Evolutionary conservation across 345 rosid genomes (phyloP).

Genomic region (Crucihimalaya himalaica): DNA sequence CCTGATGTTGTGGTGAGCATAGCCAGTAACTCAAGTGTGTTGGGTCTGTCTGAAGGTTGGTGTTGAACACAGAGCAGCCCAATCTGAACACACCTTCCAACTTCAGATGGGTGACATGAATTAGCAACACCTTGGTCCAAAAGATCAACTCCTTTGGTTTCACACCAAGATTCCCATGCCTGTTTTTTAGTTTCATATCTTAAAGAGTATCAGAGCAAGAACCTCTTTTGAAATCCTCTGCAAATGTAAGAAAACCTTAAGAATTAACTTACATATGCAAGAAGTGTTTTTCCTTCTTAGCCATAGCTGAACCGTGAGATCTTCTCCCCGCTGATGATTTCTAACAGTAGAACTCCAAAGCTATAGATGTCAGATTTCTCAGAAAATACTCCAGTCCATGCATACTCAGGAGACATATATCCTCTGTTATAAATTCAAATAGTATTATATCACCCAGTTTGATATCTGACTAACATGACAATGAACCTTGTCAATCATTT

Average conservation of each 20-base stretch:
- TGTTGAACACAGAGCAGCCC: slow-evolving; percentile 33
- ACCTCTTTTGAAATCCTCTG: no score
- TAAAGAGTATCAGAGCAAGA: background rate
- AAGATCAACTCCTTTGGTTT: background rate
- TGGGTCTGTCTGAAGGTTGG: slow-evolving; percentile 26
- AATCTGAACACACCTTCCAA: slow-evolving; percentile 25
- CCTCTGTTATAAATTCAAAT: slow-evolving; percentile 16
- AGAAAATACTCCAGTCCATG: slow-evolving; percentile 50
- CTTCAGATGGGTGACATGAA: background rate
- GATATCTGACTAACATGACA: background rate
- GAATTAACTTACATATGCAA: slow-evolving; percentile 40
- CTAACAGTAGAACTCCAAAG: slow-evolving; percentile 47
- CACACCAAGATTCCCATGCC: slow-evolving; percentile 33
- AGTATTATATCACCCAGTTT: background rate
- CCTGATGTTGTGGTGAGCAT: slow-evolving; percentile 28
- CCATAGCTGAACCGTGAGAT: slow-evolving; percentile 31
- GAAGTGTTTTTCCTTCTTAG: slow-evolving; percentile 26
- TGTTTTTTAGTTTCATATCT: background rate
- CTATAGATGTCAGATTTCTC: slow-evolving; percentile 54
- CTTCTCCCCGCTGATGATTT: slow-evolving; percentile 28
- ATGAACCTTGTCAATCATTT: slow-evolving; percentile 1
- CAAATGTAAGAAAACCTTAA: no score
- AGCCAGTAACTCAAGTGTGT: slow-evolving; percentile 8
- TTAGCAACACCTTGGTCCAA: slow-evolving; percentile 11
- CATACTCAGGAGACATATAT: slow-evolving; percentile 56